These are phyloP conservation scores for Eucalyptus caleyi DNA, from an alignment of 345 rosid genomes.

Conservation along the genomic window DNA sequence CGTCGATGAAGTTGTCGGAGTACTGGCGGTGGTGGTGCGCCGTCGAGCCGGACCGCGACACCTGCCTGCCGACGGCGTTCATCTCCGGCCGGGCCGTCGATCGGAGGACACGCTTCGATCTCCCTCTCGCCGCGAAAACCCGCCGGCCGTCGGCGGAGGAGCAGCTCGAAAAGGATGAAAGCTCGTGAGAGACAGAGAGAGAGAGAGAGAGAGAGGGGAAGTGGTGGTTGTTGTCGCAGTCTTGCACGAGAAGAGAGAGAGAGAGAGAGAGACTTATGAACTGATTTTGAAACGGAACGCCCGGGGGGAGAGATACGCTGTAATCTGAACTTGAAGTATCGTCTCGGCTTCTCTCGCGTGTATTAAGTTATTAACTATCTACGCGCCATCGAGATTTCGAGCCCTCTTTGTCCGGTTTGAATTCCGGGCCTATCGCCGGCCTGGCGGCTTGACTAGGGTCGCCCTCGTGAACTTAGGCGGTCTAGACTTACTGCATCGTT, in stretches of 20 bases:
- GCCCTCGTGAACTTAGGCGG: fast-evolving
- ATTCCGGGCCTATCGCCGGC: background rate
- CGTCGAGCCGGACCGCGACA: constrained; percentile 26
- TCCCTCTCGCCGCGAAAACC: background rate
- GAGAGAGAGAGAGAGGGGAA: background rate
- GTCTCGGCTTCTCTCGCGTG: background rate
- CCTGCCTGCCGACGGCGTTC: constrained; percentile 29
- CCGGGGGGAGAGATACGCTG: background rate
- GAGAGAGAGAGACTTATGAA: background rate
- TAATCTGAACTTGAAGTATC: background rate
- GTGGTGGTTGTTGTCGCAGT: background rate
- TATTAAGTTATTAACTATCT: background rate
- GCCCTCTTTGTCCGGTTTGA: background rate
- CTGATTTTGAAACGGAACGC: background rate
- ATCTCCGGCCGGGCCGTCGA: background rate
- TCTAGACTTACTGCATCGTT: fast-evolving
- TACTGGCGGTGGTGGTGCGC: constrained; percentile 41
- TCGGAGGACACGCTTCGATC: background rate
- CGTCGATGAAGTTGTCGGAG: constrained; percentile 34
- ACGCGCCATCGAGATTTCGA: background rate
- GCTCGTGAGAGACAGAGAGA: background rate
- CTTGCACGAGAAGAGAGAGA: background rate
- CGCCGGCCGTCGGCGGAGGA: background rate
- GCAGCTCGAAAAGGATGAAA: background rate
- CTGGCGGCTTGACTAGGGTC: fast-evolving